Evolutionary conservation across 176 grass and related monocot genomes (phyloP), one percentile per base, ranked within the genome.

Genomic region (Raddia guianensis): DNA sequence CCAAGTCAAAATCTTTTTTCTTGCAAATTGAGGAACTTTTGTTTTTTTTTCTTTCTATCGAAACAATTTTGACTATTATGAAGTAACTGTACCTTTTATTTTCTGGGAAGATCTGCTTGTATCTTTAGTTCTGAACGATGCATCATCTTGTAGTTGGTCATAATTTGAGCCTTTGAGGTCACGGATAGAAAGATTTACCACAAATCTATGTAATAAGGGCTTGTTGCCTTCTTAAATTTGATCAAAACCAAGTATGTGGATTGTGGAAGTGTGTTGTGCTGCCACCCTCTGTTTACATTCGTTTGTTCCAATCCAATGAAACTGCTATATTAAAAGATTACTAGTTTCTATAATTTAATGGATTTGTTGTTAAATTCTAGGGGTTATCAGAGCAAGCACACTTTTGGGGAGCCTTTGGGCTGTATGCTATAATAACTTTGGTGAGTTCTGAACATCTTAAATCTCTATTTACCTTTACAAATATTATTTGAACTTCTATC

Each of bases 341-440:
- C 49, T 53, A 45, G 12, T n/a, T 80, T 87, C 65, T 44, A 44
- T 59, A 18, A 69, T 80, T 49, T 86, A 55, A 74, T 82, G 45
- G 49, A 61, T 54, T 4, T 80, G 14, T 68, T 82, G 50, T 72
- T 42, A 19, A 48, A 81, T 79, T 85, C 3, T 70, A 98, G 95
- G 87, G 37, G 52, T 62, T 93, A 61, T 89, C 86, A 27, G 92
- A 98, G 83, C 74, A 91, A 87, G 81, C 75, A 64, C 86, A 87
- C 82, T 98, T 92, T 86, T 98, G 95, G 95, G 95, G 95, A 76
- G 90, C 95, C 48, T 98, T 93, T 83, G 92, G 92, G 7, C 66
- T 98, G 20, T 98, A 95, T 93, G 80, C 85, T 89, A 21, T 89
- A 70, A 84, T 87, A 78, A 98, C 95, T 60, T 81, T 88, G 86